Evolutionary conservation across 2,329 filamentous ascomycete species (phyloP).

Genomic region (Lachnellula occidentalis): DNA sequence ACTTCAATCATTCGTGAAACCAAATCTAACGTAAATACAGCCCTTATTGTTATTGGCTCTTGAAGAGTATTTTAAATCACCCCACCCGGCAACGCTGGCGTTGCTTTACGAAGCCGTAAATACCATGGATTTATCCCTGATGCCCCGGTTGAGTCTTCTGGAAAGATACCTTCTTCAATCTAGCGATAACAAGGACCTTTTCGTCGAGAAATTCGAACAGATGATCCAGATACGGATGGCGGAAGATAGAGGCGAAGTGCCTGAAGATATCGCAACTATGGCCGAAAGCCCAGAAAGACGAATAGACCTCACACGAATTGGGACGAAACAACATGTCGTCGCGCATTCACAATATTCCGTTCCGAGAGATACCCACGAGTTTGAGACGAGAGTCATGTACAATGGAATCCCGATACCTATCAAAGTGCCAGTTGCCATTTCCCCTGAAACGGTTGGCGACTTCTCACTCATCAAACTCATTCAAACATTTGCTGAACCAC

Average conservation of each 20-base stretch:
- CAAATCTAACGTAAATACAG: conserved; percentile 38
- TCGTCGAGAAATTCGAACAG: conserved; percentile 93
- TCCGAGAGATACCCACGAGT: conserved; percentile 94
- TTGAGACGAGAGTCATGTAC: conserved; percentile 91
- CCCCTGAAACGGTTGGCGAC: conserved; percentile 93
- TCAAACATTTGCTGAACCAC: conserved; percentile 81
- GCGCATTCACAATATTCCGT: conserved; percentile 65
- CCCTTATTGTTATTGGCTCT: conserved; percentile 84
- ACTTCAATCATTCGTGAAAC: conserved; percentile 2
- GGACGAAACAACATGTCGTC: conserved; percentile 58
- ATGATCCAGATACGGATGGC: conserved; percentile 81
- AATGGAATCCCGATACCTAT: conserved; percentile 95
- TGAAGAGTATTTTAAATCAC: conserved; percentile 94
- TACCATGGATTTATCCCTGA: conserved; percentile 89
- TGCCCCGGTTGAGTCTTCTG: conserved; percentile 78
- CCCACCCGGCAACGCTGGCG: conserved; percentile 79
- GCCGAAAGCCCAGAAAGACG: conserved; percentile 39
- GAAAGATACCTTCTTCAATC: conserved; percentile 83
- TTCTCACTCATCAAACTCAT: conserved; percentile 97
- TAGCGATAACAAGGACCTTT: conserved; percentile 91
- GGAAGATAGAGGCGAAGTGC: conserved; percentile 47
- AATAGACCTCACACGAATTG: conserved; percentile 43
- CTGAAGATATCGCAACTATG: conserved; percentile 42
- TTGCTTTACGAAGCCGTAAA: conserved; percentile 91
- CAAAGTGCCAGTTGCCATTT: conserved; percentile 89